phyloP scores from a whole-genome alignment of 1,284 basidiomycete species.

The Puccinia novopanici region DNA sequence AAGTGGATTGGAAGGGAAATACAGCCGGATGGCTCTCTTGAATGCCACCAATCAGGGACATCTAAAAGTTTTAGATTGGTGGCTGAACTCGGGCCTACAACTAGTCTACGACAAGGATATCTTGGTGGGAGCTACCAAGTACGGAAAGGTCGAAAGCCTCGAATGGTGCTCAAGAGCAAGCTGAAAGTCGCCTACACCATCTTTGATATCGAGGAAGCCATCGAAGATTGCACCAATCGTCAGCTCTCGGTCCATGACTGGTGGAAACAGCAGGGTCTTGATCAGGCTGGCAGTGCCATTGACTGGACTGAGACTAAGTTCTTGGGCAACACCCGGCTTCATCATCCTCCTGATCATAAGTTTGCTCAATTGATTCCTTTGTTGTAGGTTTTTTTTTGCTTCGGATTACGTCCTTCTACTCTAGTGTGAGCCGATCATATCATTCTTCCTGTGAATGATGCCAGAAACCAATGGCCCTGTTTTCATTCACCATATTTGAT shows the following conservation, averaged over 20 bases:
- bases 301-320: constrained; percentile 42
- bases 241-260: constrained; percentile 61
- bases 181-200: constrained; percentile 75
- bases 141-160: constrained; percentile 75
- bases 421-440: too few species aligned
- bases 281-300: constrained; percentile 38
- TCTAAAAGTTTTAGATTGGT: constrained; percentile 77
- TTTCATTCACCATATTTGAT: too few species aligned
- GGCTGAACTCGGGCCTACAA: constrained; percentile 72
- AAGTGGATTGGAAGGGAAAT: constrained; percentile 72
- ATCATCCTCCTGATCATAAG: background rate
- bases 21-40: constrained; percentile 72
- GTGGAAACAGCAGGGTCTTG: constrained; percentile 38
- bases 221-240: constrained; percentile 77
- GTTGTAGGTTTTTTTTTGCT: background rate
- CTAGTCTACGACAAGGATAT: constrained; percentile 76
- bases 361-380: background rate
- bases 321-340: background rate
- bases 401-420: too few species aligned
- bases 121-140: constrained; percentile 72
- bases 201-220: constrained; percentile 76
- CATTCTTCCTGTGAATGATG: too few species aligned
- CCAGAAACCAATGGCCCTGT: too few species aligned
- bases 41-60: constrained; percentile 76
- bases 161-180: constrained; percentile 78